These are phyloP conservation scores for Acer negundo DNA, from an alignment of 345 rosid genomes.

Conservation along the genomic window DNA sequence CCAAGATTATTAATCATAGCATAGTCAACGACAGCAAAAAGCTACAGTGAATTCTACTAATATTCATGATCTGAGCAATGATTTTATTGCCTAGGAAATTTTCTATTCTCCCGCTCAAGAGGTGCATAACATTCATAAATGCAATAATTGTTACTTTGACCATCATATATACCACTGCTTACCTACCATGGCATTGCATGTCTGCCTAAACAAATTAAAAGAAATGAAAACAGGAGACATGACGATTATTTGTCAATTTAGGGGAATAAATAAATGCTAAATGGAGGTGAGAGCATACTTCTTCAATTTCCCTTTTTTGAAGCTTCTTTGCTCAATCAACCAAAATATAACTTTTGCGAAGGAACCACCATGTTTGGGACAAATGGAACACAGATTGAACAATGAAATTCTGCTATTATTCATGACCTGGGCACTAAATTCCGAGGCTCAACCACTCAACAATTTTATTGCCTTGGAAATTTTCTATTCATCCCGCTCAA, in stretches of 20 bases:
- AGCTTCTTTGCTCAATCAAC: slow-evolving; percentile 66
- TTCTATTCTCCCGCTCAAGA: not conserved
- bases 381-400: slow-evolving; percentile 6
- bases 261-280: slow-evolving; percentile 13
- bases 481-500: not conserved
- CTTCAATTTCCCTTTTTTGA: slow-evolving; percentile 61
- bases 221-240: not conserved
- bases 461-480: slow-evolving; percentile 1
- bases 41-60: not conserved
- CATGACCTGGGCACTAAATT: not conserved
- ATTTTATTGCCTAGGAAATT: not conserved
- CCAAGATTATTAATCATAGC: not conserved
- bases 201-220: not conserved
- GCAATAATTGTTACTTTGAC: not conserved
- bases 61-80: not conserved
- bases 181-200: not conserved
- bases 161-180: not conserved
- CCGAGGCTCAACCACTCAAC: not conserved
- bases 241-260: slow-evolving; percentile 7
- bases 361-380: slow-evolving; percentile 32
- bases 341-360: slow-evolving; percentile 72
- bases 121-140: not conserved
- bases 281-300: slow-evolving; percentile 44
- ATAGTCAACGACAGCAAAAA: not conserved
- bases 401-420: not conserved